Evolutionary conservation across 1,284 basidiomycete genomes (phyloP).

Genomic region (Lignosus rhinocerotis): DNA sequence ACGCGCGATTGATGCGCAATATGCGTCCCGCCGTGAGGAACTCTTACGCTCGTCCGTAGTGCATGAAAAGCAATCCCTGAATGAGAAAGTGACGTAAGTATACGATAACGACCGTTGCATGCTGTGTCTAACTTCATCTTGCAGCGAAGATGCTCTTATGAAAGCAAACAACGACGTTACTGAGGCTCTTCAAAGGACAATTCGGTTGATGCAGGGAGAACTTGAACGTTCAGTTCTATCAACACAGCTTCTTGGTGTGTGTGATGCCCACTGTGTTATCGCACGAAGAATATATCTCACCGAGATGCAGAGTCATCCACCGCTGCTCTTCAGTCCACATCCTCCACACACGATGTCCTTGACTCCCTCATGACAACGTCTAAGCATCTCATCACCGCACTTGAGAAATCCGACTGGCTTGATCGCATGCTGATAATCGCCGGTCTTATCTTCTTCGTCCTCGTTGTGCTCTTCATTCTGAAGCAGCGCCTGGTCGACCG

Average conservation of each 20-base stretch:
- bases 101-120: not conserved
- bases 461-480: slow-evolving; percentile 84
- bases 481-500: slow-evolving; percentile 84
- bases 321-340: slow-evolving; percentile 70
- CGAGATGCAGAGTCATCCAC: slow-evolving; percentile 75
- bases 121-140: not conserved
- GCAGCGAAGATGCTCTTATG: slow-evolving; percentile 84
- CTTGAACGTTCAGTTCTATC: slow-evolving; percentile 87
- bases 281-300: not conserved
- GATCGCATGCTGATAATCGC: slow-evolving; percentile 83
- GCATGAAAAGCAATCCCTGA: slow-evolving; percentile 44
- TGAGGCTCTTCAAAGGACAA: slow-evolving; percentile 80
- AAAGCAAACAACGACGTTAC: slow-evolving; percentile 87
- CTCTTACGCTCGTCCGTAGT: slow-evolving; percentile 55
- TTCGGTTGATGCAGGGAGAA: slow-evolving; percentile 86
- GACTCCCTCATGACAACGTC: slow-evolving; percentile 75
- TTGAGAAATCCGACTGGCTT: slow-evolving; percentile 89
- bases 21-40: slow-evolving; percentile 60
- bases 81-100: slow-evolving; percentile 60
- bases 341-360: slow-evolving; percentile 79
- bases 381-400: slow-evolving; percentile 78
- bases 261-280: not conserved
- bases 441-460: slow-evolving; percentile 78
- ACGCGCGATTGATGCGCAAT: slow-evolving; percentile 62
- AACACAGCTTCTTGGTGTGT: slow-evolving; percentile 79